Evolutionary conservation across 345 rosid species (phyloP), one percentile per base, ranked within the genome.

Genomic region (Bruguiera parviflora): DNA sequence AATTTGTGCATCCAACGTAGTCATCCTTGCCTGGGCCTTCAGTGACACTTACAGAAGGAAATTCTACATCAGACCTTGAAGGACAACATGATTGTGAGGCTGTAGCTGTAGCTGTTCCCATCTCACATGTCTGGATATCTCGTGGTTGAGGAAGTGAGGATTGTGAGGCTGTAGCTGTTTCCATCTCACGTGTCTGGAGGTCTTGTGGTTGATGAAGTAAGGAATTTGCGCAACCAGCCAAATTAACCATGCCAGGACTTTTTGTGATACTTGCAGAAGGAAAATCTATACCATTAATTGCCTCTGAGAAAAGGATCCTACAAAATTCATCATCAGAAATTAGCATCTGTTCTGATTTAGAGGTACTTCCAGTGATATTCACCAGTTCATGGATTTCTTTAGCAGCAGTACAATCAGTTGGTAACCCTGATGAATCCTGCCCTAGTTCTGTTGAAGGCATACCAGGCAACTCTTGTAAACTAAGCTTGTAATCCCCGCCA

Each of bases 311-410:
- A 75, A 92, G 84, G 72, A 82, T 80, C 84, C 84, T 80, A 77
- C 96, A 92, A 71, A 93, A 92, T 78, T 92, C 98, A 71, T 89
- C 97, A 75, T 95, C 97, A 19, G 97, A 78, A 77, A 89, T 79
- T 81, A 90, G 76, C 63, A 86, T 73, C 37, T 82, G 82, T 61
- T 86, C 87, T 70, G 80, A 76, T 69, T 75, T 83, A 35, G 78
- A 71, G 52, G 84, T 69, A 65, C 70, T 70, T 28, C 69, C 70
- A 46, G 68, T 79, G 58, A 79, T 71, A 78, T 75, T 75, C 69
- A 62, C 69, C 75, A 71, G 53, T 79, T 83, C 89, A 77, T 67
- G 78, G 73, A 63, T 74, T 72, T 82, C 86, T 21, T 72, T 74
- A 60, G 82, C 74, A 74, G 63, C 78, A 67, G 76, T 62, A 77